Evolutionary conservation across 495 filamentous ascomycete genomes (phyloP), one percentile per base, ranked within the genome.

Genomic region (Oleoguttula mirabilis): DNA sequence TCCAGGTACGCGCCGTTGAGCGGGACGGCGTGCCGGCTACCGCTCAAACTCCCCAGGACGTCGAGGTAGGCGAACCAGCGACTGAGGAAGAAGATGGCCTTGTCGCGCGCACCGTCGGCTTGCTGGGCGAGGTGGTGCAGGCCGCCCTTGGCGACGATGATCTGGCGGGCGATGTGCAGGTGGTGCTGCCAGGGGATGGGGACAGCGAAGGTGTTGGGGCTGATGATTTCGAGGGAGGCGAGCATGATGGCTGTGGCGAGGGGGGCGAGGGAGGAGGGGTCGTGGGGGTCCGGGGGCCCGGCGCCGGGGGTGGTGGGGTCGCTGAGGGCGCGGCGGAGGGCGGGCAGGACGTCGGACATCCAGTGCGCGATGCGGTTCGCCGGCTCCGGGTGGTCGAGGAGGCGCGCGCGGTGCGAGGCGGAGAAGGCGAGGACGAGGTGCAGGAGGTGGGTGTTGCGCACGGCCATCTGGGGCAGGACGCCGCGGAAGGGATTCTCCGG

Each of bases 1-100:
- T 58, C 51, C 15, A 51, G 59, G 28, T 64, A 67, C 16, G 61
- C 60, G 10, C 55, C 61, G n/a, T 77, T 60, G 19, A 80, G 60
- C 10, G 76, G 75, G 5, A 61, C 62, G 12, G 72, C 70, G 25
- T 68, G 75, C 50, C 75, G 70, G 41, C 77, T 71, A 33, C 85
- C 84, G 38, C 77, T 84, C 3, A 93, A 67, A 41, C 72, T 72
- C 20, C 84, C 85, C 31, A 92, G 66, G 4, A 88, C 75, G 54
- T 93, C 85, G 19, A 92, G 69, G 59, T 92, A 93, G 7, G 80
- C 79, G 48, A 88, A 80, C 85, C 85, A 93, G 25, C 83, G 77
- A 30, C 72, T 74, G n/a, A 92, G 71, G 57, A 93, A 90, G 32
- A 77, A 82, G 14, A 79, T 80, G 16, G 81, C 73, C 20, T 70